Conservation (phyloP, 2,329 filamentous ascomycete species). For the Clarireedia homoeocarpa region DNA sequence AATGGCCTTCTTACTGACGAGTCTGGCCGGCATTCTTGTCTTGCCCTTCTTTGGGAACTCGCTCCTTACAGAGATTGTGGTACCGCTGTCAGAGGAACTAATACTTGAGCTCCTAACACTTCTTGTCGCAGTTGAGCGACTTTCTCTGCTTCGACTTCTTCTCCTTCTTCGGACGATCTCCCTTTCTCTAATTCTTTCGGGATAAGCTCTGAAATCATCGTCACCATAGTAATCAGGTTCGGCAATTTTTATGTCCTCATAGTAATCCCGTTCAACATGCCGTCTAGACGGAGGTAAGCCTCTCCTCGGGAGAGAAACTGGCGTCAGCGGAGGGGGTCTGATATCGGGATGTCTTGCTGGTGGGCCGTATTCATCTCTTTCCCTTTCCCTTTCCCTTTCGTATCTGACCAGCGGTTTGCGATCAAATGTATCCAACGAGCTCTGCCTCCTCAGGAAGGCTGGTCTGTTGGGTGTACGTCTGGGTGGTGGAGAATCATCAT, state of each 20-base stretch:
- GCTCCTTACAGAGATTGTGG: slow-evolving; percentile 40
- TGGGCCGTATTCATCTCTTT: slow-evolving; percentile 48
- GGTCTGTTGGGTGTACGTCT: slow-evolving; percentile 46
- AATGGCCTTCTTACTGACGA: slow-evolving; percentile 74
- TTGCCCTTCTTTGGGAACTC: slow-evolving; percentile 78
- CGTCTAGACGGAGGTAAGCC: slow-evolving; percentile 51
- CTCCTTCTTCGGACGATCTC: slow-evolving; percentile 46
- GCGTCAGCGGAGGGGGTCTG: slow-evolving; percentile 38
- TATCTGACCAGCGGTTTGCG: slow-evolving; percentile 53
- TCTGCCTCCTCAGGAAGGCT: slow-evolving; percentile 68
- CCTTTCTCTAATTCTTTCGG: slow-evolving; percentile 52
- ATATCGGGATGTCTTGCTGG: slow-evolving; percentile 40
- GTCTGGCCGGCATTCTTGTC: slow-evolving; percentile 74
- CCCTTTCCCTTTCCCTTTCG: slow-evolving; percentile 16
- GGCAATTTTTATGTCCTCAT: slow-evolving; percentile 60
- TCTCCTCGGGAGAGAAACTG: slow-evolving; percentile 62
- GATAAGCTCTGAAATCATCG: slow-evolving; percentile 59
- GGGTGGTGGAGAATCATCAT: slow-evolving; percentile 21
- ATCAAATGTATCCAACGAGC: slow-evolving; percentile 85
- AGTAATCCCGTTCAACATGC: slow-evolving; percentile 45
- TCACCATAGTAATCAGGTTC: slow-evolving; percentile 63
- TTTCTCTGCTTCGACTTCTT: slow-evolving; percentile 22
- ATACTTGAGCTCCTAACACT: slow-evolving; percentile 32
- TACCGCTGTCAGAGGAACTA: slow-evolving; percentile 37
- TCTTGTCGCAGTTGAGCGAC: slow-evolving; percentile 17